Evolutionary conservation across 108 stramenopile genomes (phyloP), one percentile per base, ranked within the genome.

Genomic region (Skeletonema tropicum): DNA sequence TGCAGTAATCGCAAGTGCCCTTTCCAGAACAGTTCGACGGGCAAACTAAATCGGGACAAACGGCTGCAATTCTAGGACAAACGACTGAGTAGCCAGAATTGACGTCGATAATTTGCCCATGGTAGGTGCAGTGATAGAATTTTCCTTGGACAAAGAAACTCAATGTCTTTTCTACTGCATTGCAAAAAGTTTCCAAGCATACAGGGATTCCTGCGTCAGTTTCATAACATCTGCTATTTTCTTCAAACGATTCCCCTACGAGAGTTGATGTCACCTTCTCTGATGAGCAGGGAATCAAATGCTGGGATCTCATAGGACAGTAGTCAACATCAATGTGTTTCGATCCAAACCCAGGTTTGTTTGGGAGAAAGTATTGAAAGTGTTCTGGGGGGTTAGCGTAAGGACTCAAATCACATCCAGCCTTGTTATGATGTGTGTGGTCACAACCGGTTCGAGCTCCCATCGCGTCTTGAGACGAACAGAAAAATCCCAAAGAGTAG

Each of bases 401-500:
- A 59, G 23, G 39, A 23, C 42, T 57, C 61, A 73, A 61, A 30
- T 80, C 79, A 46, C 79, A 80, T 7, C 66, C 70, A 49, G 83
- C 83, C 63, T 83, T 83, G 63, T 80, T 74, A 31, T 75, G 79
- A 17, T 83, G 83, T 19, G 83, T 80, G 41, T 80, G 76, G 57
- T 83, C 83, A 38, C 83, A 83, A 65, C 79, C 74, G 1, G 81
- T 70, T 23, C 71, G 77, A 48, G 32, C 32, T 46, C 79, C 67
- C 10, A 42, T 14, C 17, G 57, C 60, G 7, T 74, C 79, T 8
- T 45, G 58, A 3, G 79, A 68, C 5, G 66, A 33, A 48, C 78
- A 79, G 57, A 80, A 92, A 88, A 8, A 83, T 52, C 79, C 74
- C 55, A 74, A 70, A 5, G 81, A 74, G 38, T 84, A 81, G 3